Evolutionary conservation across 352 stramenopile genomes (phyloP), one percentile per base, ranked within the genome.

Genomic region (Phytopythium ostracodes): DNA sequence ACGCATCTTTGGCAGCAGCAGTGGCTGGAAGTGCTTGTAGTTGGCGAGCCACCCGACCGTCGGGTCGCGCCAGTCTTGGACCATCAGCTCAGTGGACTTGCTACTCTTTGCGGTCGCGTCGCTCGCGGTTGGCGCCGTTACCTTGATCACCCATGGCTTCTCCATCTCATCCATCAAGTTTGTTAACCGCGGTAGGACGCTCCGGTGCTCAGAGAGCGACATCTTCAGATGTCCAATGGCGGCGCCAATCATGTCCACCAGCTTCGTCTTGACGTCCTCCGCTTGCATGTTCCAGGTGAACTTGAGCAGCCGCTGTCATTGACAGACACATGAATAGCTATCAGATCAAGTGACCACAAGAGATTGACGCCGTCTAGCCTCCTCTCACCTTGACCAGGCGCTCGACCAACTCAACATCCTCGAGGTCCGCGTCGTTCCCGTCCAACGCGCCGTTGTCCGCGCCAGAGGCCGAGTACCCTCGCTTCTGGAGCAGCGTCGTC

Each of bases 21-120:
- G 50, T n/a, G 88, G 80, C 33, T 91, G 78, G 59, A 96, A 96
- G 42, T 85, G 77, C 24, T 68, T 77, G 64, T 76, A 81, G 50
- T 95, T 72, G 7, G 69, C 57, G 10, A 96, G 56, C 86, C 88
- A 96, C 24, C 74, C 70, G 8, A 96, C 69, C 0, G 72, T 94
- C 12, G 88, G 81, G 20, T 73, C 72, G 55, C 75, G 75, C 85
- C 85, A 96, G 62, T 81, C 71, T 17, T 68, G 65, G 5, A 40
- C 50, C 1, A 22, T 25, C 10, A 56, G 29, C 9, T 62, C 65
- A 22, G 24, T 56, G 43, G 51, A 40, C 12, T 27, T 24, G 22
- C 3, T 44, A 2, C 9, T 33, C 3, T 20, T 36, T 11, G 36
- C 44, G 5, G 56, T 40, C 4, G n/a, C 46, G 20, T 46, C 33